These are phyloP conservation scores for Stephania japonica DNA, from an alignment of 164 flowering plant genomes.

Conservation along the genomic window DNA sequence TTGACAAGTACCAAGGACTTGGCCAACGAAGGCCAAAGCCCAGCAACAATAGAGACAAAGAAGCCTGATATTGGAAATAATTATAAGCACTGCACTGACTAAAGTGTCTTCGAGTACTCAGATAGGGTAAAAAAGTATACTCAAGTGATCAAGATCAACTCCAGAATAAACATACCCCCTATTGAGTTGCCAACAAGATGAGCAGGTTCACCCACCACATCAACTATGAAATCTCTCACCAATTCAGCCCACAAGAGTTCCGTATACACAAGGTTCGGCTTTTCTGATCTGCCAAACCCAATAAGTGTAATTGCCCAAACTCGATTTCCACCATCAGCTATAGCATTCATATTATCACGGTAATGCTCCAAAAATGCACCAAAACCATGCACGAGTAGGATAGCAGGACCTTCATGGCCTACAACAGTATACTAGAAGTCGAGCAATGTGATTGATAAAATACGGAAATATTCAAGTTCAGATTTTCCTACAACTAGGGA, in stretches of 20 bases:
- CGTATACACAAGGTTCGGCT: conserved; percentile 74
- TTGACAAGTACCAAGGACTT: conserved; percentile 69
- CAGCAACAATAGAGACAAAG: conserved; percentile 53
- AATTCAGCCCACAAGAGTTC: conserved; percentile 86
- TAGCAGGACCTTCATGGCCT: conserved; percentile 74
- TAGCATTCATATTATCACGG: conserved; percentile 50
- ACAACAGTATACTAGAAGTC: conserved; percentile 60
- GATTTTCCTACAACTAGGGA: neutral
- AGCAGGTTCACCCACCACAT: conserved; percentile 75
- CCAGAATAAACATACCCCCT: conserved; percentile 50
- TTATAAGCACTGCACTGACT: neutral
- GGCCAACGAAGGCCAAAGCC: conserved; percentile 63
- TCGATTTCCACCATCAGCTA: conserved; percentile 54
- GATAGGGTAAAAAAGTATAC: neutral
- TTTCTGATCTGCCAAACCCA: conserved; percentile 88
- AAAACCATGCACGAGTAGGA: conserved; percentile 88
- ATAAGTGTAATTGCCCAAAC: conserved; percentile 80
- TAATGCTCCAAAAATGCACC: conserved; percentile 88
- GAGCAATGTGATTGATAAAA: neutral
- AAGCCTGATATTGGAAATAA: conserved; percentile 40
- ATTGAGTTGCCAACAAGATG: conserved; percentile 88
- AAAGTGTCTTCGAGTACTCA: neutral
- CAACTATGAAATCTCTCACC: conserved; percentile 72
- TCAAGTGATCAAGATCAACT: neutral
- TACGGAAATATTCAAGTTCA: neutral